A percentile compares a stretch with the other conserved stretches of the same genome.
Conservation (phyloP, 148 eudicot species). For the Rhododendron ferrugineum region DNA sequence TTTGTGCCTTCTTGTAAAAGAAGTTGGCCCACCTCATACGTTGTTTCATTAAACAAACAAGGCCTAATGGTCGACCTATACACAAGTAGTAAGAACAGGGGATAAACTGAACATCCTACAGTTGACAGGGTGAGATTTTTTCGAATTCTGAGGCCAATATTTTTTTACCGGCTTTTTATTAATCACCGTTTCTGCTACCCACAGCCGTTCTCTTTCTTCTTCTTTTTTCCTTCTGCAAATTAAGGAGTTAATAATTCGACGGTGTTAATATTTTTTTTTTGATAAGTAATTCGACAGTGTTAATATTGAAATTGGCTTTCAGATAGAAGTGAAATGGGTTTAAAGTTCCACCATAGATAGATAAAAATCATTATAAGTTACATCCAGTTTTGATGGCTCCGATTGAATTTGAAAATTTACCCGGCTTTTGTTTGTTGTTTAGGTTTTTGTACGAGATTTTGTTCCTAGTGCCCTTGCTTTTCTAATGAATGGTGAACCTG, state of each 20-base stretch:
- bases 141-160: not conserved
- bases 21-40: not conserved
- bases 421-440: slow-evolving; percentile 10
- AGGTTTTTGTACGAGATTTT: slow-evolving; percentile 98
- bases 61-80: not conserved
- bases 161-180: not conserved
- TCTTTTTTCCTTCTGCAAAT: not conserved
- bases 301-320: not conserved
- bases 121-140: not conserved
- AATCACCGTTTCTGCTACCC: not conserved
- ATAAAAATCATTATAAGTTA: not conserved
- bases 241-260: not conserved
- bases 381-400: not conserved
- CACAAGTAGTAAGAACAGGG: not conserved
- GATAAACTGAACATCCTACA: not conserved
- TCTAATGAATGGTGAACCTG: slow-evolving; percentile 98
- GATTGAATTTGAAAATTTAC: not conserved
- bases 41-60: not conserved
- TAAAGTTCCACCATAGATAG: not conserved
- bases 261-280: not conserved
- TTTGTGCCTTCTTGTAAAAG: too few species aligned
- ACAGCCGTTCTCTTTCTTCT: not conserved
- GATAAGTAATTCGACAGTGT: not conserved
- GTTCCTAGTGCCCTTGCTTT: slow-evolving; percentile 98
- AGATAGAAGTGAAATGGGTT: not conserved